A percentile compares a stretch with the other conserved stretches of the same genome.
Evolutionary conservation across 148 eudicot species (phyloP).

Genomic region (Vaccinium darrowii): DNA sequence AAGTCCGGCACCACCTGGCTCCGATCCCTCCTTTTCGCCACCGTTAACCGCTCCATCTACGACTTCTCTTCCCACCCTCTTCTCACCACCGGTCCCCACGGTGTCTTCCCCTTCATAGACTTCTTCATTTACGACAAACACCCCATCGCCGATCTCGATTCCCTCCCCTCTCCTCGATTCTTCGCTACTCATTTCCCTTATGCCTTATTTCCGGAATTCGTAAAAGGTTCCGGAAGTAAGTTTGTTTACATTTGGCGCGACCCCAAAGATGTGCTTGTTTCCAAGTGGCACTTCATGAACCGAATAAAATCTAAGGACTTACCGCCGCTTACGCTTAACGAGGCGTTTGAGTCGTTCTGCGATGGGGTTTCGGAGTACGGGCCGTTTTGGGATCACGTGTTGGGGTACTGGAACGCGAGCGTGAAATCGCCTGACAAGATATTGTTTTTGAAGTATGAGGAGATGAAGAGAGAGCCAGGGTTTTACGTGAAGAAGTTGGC

Average conservation of each 20-base stretch:
- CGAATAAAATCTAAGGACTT: neutral
- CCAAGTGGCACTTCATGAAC: neutral
- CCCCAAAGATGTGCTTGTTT: neutral
- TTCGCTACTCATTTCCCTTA: constrained; percentile 18
- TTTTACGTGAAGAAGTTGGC: too few species aligned
- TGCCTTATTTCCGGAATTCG: neutral
- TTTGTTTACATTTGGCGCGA: constrained; percentile 1
- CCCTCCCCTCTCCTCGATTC: constrained; percentile 6
- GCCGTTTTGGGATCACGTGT: neutral
- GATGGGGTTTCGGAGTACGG: neutral
- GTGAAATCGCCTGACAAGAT: neutral
- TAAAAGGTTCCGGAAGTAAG: neutral
- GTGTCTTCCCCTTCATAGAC: constrained; percentile 14
- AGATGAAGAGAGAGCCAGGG: neutral
- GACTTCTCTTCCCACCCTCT: constrained; percentile 14
- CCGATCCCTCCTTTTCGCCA: constrained; percentile 17
- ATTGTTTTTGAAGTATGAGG: neutral
- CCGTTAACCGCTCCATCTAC: neutral
- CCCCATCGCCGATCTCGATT: neutral
- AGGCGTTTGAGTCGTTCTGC: neutral
- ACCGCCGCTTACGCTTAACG: neutral
- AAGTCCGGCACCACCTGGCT: constrained; percentile 24
- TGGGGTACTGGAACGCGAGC: neutral
- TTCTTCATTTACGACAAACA: neutral
- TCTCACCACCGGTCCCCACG: constrained; percentile 14